phyloP scores from a whole-genome alignment of 768 basidiomycete genomes.

The Trametes cubensis region DNA sequence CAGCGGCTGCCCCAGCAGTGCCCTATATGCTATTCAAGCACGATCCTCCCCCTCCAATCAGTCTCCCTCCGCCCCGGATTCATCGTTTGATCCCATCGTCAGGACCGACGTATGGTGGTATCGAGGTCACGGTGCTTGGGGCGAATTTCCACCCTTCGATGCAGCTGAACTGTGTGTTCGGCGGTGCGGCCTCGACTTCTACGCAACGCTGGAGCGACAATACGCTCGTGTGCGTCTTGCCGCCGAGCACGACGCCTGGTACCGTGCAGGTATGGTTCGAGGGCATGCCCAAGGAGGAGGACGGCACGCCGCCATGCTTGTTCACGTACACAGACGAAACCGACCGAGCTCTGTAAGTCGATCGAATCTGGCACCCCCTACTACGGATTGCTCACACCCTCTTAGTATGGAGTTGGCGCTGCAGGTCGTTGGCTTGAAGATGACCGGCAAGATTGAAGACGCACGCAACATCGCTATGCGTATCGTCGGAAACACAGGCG shows the following conservation, averaged over 20 bases:
- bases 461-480: slow-evolving; percentile 92
- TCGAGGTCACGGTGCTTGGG: slow-evolving; percentile 92
- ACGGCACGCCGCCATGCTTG: slow-evolving; percentile 56
- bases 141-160: slow-evolving; percentile 82
- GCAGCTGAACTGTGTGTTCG: slow-evolving; percentile 81
- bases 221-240: slow-evolving; percentile 88
- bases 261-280: slow-evolving; percentile 90
- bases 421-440: slow-evolving; percentile 93
- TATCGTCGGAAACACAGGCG: slow-evolving; percentile 78
- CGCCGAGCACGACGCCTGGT: slow-evolving; percentile 79
- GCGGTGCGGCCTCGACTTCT: slow-evolving; percentile 76
- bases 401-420: slow-evolving; percentile 91
- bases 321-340: slow-evolving; percentile 93
- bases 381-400: slow-evolving; percentile 14
- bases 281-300: slow-evolving; percentile 65
- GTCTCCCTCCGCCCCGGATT: slow-evolving; percentile 68
- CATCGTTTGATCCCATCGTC: slow-evolving; percentile 82
- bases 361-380: slow-evolving; percentile 5
- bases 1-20: slow-evolving; percentile 2
- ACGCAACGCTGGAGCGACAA: slow-evolving; percentile 93
- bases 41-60: slow-evolving; percentile 47
- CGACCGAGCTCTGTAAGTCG: slow-evolving; percentile 80
- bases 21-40: slow-evolving; percentile 57
- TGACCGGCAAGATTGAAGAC: slow-evolving; percentile 94
- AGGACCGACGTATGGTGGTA: slow-evolving; percentile 90